Percentiles rank a stretch among this genome's conserved stretches.
Conservation (phyloP, 345 rosid genomes). For the Leavenworthia alabamica region DNA sequence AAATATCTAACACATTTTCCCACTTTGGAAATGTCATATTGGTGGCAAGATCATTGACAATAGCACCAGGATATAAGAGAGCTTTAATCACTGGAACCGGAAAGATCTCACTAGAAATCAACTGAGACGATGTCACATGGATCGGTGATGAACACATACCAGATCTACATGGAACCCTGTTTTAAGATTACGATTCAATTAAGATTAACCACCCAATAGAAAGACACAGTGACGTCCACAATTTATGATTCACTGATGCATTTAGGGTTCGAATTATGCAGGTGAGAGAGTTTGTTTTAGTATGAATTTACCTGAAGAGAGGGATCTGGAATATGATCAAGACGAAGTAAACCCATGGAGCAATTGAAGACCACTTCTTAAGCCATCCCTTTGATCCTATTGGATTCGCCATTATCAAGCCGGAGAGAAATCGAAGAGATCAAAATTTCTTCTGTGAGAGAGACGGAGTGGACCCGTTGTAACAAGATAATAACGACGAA, state of each 20-base stretch:
- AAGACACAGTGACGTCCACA: not conserved
- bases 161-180: conserved; percentile 84
- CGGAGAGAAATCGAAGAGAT: not conserved
- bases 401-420: conserved; percentile 34
- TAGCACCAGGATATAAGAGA: conserved; percentile 82
- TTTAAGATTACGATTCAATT: not conserved
- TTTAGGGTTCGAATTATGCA: conserved; percentile 2
- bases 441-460: not conserved
- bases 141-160: conserved; percentile 85
- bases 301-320: conserved; percentile 62
- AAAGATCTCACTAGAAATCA: conserved; percentile 87
- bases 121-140: conserved; percentile 89
- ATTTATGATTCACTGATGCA: not conserved
- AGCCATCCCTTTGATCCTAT: conserved; percentile 52
- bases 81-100: conserved; percentile 73
- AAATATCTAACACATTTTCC: conserved; percentile 56
- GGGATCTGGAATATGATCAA: conserved; percentile 86
- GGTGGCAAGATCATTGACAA: conserved; percentile 47
- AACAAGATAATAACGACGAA: conserved; percentile 5
- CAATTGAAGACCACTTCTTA: conserved; percentile 42
- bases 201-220: not conserved
- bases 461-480: conserved; percentile 12
- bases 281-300: not conserved
- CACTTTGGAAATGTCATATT: conserved; percentile 65
- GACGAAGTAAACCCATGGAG: conserved; percentile 69